Conservation (phyloP, 371 early-diverging fungal species). For the Mucor irregularis region DNA sequence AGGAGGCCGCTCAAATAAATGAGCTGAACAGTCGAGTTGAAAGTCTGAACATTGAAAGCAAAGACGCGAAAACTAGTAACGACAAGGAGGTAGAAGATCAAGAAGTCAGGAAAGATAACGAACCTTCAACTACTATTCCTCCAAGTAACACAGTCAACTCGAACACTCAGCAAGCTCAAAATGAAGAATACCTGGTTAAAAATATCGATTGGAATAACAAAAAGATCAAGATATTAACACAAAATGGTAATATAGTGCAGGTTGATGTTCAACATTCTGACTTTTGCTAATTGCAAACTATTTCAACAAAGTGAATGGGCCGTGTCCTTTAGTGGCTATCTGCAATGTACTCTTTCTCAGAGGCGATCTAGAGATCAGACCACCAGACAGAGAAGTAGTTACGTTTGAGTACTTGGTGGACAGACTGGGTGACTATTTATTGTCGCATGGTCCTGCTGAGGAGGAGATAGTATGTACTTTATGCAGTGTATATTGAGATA, state of each 20-base stretch:
- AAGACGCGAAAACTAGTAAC: too few relatives aligned
- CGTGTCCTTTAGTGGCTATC: constrained; percentile 88
- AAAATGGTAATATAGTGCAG: constrained; percentile 62
- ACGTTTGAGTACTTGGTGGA: constrained; percentile 72
- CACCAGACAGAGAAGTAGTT: constrained; percentile 59
- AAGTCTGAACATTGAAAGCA: too few relatives aligned
- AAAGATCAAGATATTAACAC: constrained; percentile 55
- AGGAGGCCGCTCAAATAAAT: too few relatives aligned
- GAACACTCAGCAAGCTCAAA: too few relatives aligned
- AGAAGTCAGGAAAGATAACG: too few relatives aligned
- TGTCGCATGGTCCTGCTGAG: constrained; percentile 38
- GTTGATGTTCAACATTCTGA: not conserved
- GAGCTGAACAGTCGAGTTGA: too few relatives aligned
- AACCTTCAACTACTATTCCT: too few relatives aligned
- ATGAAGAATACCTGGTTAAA: too few relatives aligned
- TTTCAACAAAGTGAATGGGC: constrained; percentile 73
- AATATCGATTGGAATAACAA: too few relatives aligned
- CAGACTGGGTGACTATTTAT: constrained; percentile 72
- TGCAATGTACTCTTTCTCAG: constrained; percentile 83
- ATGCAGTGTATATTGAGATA: not conserved
- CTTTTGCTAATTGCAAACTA: not conserved
- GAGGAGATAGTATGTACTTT: not conserved
- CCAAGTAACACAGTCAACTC: too few relatives aligned
- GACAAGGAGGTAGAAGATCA: too few relatives aligned
- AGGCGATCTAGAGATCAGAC: constrained; percentile 65